Evolutionary conservation across 129 eudicot species (phyloP).

Genomic region (Rutidosis leptorrhynchoides): DNA sequence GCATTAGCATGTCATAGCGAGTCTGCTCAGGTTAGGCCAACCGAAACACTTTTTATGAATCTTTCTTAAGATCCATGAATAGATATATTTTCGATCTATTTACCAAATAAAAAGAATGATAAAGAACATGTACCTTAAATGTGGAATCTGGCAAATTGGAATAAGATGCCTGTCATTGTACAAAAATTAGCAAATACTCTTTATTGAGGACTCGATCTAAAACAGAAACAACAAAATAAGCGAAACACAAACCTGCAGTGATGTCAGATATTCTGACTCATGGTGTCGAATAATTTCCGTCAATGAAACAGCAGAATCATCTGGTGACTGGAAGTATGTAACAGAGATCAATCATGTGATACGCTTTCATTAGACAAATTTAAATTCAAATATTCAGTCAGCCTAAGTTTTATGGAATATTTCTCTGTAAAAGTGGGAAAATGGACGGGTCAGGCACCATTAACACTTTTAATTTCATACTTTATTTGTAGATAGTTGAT

Average conservation of each 20-base stretch:
- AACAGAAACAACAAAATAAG: constrained; percentile 6
- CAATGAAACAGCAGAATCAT: constrained; percentile 79
- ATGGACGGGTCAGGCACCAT: too few species aligned
- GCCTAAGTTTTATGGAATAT: too few species aligned
- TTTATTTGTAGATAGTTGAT: too few species aligned
- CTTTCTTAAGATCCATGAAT: not conserved
- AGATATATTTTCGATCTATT: not conserved
- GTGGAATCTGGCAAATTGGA: constrained; percentile 89
- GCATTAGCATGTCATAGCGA: too few species aligned
- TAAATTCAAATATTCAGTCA: too few species aligned
- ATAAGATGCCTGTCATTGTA: constrained; percentile 69
- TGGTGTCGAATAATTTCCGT: constrained; percentile 77
- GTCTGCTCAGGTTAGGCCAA: too few species aligned
- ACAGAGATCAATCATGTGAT: constrained; percentile 28
- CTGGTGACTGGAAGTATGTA: constrained; percentile 60
- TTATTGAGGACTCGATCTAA: not conserved
- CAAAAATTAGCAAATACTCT: constrained; percentile 16
- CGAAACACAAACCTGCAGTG: constrained; percentile 73
- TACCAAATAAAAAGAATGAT: not conserved
- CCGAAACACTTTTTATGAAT: too few species aligned
- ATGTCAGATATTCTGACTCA: constrained; percentile 81
- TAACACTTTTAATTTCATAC: too few species aligned
- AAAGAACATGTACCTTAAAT: constrained; percentile 64
- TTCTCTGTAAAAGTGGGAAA: too few species aligned
- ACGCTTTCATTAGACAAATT: constrained; percentile 1